These are phyloP conservation scores for Irpex rosettiformis DNA, from an alignment of 1,284 basidiomycete genomes.

Conservation along the genomic window DNA sequence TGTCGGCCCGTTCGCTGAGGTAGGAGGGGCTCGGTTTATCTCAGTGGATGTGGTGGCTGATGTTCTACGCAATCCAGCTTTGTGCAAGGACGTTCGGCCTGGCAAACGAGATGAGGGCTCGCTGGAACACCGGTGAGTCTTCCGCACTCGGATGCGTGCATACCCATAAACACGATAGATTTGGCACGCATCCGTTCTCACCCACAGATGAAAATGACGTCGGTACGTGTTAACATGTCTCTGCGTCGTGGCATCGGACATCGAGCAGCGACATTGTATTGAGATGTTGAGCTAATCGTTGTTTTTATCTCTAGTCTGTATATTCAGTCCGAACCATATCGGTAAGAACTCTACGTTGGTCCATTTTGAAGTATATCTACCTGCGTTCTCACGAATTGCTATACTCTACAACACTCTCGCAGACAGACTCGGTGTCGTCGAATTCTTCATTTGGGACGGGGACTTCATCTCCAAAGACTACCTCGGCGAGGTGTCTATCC, in stretches of 20 bases:
- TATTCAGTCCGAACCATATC: constrained; percentile 63
- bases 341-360: constrained; percentile 35
- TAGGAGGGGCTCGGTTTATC: constrained; percentile 21
- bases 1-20: constrained; percentile 51
- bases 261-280: neutral
- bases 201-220: constrained; percentile 30
- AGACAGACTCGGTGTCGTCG: constrained; percentile 72
- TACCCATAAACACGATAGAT: no score
- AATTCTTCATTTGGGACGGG: constrained; percentile 93
- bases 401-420: constrained; percentile 75
- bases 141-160: neutral
- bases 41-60: neutral
- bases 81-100: constrained; percentile 49
- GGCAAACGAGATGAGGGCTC: constrained; percentile 53
- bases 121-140: constrained; percentile 38
- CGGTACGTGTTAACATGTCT: constrained; percentile 42
- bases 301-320: constrained; percentile 41
- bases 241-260: no score
- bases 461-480: constrained; percentile 89
- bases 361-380: neutral
- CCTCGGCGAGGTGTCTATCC: constrained; percentile 82
- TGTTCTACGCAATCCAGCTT: constrained; percentile 28
- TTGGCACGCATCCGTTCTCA: no score
- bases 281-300: neutral
- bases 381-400: neutral